Conservation (phyloP, 257 asterid genomes). For the Solanum chiquidenum region DNA sequence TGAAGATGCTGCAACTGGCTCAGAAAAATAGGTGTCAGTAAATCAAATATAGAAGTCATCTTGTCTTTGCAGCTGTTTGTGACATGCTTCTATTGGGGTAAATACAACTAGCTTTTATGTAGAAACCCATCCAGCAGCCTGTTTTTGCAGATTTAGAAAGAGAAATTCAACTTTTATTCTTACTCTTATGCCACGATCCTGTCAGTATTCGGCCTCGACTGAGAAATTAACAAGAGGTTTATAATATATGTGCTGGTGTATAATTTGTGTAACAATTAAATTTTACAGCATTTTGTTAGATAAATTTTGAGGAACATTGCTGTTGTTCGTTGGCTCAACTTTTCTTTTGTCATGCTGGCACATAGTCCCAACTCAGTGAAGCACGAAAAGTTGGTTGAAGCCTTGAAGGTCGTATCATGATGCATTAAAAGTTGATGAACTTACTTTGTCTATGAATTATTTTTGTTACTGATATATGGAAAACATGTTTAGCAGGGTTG, state of each 20-base stretch:
- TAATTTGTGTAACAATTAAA: not conserved
- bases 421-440: not conserved
- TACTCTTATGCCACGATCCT: not conserved
- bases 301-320: not conserved
- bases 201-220: not conserved
- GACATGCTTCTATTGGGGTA: constrained; percentile 38
- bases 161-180: not conserved
- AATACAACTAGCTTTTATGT: not conserved
- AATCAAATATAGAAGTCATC: not conserved
- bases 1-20: constrained; percentile 20
- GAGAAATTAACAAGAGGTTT: not conserved
- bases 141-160: not conserved
- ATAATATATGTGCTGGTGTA: not conserved
- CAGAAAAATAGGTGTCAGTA: constrained; percentile 16
- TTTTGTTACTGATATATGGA: not conserved
- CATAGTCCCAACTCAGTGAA: not conserved
- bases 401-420: not conserved
- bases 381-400: not conserved
- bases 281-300: not conserved
- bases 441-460: not conserved
- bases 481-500: not conserved
- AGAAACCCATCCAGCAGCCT: not conserved
- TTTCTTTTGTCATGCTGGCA: not conserved
- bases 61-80: not conserved
- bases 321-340: not conserved